Evolutionary conservation across 176 grass and related monocot species (phyloP).

Genomic region (Hordeum marinum): DNA sequence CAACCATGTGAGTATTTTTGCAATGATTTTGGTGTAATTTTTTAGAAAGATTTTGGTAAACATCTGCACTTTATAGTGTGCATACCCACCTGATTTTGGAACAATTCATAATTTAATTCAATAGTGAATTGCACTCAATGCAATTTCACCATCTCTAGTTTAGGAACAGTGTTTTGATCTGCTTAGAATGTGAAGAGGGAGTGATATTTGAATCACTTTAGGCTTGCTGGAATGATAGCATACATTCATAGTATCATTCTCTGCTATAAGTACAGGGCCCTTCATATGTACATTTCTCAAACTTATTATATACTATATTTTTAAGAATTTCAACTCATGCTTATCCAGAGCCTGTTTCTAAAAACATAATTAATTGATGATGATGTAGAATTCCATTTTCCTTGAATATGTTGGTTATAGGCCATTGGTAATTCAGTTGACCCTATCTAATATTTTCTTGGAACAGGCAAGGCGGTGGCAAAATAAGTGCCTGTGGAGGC

Average conservation of each 20-base stretch:
- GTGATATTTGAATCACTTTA: constrained; percentile 4
- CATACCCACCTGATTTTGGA: not conserved
- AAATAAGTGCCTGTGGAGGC: constrained; percentile 87
- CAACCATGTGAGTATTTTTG: constrained; percentile 62
- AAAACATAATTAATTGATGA: not conserved
- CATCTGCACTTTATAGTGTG: not conserved
- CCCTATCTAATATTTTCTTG: constrained; percentile 29
- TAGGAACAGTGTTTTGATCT: constrained; percentile 1
- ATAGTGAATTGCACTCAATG: not conserved
- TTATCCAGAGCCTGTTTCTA: constrained; percentile 1
- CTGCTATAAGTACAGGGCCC: not conserved
- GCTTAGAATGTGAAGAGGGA: not conserved
- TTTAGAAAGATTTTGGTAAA: not conserved
- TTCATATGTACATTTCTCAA: not conserved
- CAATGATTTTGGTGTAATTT: not conserved
- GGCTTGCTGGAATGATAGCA: not conserved
- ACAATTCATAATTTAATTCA: not conserved
- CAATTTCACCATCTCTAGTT: not conserved
- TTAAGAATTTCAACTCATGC: not conserved
- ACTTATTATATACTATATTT: not conserved
- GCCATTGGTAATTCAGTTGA: not conserved
- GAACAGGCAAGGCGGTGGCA: constrained; percentile 77
- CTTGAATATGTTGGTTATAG: constrained; percentile 5
- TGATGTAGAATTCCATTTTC: not conserved
- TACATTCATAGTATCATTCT: not conserved